These are phyloP conservation scores for Croton laevigatus DNA, from an alignment of 441 rosid genomes.

Conservation along the genomic window DNA sequence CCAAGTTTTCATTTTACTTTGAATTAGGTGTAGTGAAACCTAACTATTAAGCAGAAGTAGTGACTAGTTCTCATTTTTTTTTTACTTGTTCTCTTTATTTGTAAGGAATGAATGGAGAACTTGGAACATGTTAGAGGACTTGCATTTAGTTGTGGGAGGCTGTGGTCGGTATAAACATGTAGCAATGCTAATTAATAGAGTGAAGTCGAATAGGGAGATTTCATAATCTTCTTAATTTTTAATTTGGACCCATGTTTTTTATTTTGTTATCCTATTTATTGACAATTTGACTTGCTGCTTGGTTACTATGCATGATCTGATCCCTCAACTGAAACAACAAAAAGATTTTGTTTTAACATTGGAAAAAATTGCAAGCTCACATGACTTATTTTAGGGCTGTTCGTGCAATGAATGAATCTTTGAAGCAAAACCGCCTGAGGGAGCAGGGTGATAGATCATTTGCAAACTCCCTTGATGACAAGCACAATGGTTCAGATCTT, in stretches of 20 bases:
- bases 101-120: neutral
- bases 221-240: neutral
- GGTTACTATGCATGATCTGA: no score
- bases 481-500: conserved; percentile 44
- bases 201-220: neutral
- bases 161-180: neutral
- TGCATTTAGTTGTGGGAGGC: neutral
- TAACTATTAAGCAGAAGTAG: neutral
- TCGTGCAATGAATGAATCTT: conserved; percentile 92
- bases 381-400: conserved; percentile 76
- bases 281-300: neutral
- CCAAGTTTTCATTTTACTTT: neutral
- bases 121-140: neutral
- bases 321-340: no score
- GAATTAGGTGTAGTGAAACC: neutral
- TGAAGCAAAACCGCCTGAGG: conserved; percentile 91
- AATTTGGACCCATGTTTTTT: neutral
- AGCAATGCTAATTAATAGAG: no score
- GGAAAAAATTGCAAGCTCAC: neutral
- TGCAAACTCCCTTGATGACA: conserved; percentile 48
- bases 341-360: neutral
- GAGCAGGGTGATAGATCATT: conserved; percentile 54
- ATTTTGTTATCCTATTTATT: neutral
- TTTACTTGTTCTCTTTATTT: neutral
- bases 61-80: neutral